phyloP scores from a whole-genome alignment of 352 stramenopile genomes.

The Aphanomyces cochlioides region DNA sequence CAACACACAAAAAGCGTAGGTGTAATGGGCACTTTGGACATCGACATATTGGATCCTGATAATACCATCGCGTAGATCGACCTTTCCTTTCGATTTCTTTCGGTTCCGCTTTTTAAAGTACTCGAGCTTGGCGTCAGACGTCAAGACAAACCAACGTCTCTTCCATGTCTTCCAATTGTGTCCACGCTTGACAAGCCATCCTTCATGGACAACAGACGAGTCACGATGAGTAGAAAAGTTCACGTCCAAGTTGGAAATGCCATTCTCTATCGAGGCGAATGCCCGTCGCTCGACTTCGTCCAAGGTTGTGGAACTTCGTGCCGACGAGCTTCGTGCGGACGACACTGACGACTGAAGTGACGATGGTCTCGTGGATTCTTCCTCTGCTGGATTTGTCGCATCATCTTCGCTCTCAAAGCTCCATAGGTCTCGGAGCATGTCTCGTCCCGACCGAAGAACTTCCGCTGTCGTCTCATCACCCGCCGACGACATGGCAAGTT shows the following conservation, averaged over 20 bases:
- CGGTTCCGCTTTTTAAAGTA: constrained; percentile 79
- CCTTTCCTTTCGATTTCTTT: constrained; percentile 76
- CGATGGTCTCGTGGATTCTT: background rate
- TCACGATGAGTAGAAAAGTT: background rate
- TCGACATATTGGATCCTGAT: constrained; percentile 79
- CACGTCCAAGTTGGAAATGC: constrained; percentile 18
- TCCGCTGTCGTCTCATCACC: background rate
- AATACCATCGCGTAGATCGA: constrained; percentile 80
- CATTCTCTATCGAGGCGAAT: constrained; percentile 6
- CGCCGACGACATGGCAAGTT: background rate
- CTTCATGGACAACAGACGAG: constrained; percentile 5
- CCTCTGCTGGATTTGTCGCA: background rate
- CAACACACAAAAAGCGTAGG: constrained; percentile 78
- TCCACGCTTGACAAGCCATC: constrained; percentile 27
- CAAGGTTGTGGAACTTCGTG: background rate
- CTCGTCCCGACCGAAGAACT: background rate
- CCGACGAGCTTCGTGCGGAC: background rate
- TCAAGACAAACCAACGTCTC: constrained; percentile 81
- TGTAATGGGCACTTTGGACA: constrained; percentile 52
- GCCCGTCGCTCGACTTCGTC: background rate
- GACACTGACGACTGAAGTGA: constrained; percentile 14
- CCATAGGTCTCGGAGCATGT: constrained; percentile 26
- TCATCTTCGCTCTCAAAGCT: constrained; percentile 26
- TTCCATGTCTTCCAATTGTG: constrained; percentile 76
- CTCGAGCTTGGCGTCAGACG: constrained; percentile 69